Conservation (phyloP, 192 early-diverging fungal species). For the Backusella australiensis region DNA sequence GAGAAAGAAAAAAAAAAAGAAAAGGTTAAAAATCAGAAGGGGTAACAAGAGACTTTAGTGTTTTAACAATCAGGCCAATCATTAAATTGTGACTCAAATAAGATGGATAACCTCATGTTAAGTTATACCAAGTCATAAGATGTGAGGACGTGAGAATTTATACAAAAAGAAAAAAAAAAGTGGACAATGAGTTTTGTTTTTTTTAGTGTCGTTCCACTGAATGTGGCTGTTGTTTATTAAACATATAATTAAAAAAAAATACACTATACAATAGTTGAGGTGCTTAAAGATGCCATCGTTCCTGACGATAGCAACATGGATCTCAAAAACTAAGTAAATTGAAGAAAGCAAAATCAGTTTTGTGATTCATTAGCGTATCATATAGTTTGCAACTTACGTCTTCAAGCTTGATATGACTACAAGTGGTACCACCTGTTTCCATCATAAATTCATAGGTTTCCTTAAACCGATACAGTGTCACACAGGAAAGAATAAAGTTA, state of each 20-base stretch:
- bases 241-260: neutral
- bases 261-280: neutral
- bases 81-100: neutral
- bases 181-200: too few species aligned
- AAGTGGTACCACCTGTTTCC: neutral
- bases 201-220: neutral
- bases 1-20: conserved; percentile 17
- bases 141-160: neutral
- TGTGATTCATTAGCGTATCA: neutral
- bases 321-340: neutral
- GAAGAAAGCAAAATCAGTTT: neutral
- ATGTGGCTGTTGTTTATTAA: conserved; percentile 1
- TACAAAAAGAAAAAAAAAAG: too few species aligned
- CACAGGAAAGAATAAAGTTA: conserved; percentile 9
- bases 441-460: conserved; percentile 5
- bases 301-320: neutral
- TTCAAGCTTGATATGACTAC: neutral
- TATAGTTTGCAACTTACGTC: neutral
- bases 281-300: neutral
- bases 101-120: neutral
- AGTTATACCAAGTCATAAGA: neutral
- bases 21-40: neutral
- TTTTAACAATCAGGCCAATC: neutral
- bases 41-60: neutral
- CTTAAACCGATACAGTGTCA: neutral